Evolutionary conservation across 2,329 filamentous ascomycete species (phyloP).

Genomic region (Thermomyces lanuginosus): DNA sequence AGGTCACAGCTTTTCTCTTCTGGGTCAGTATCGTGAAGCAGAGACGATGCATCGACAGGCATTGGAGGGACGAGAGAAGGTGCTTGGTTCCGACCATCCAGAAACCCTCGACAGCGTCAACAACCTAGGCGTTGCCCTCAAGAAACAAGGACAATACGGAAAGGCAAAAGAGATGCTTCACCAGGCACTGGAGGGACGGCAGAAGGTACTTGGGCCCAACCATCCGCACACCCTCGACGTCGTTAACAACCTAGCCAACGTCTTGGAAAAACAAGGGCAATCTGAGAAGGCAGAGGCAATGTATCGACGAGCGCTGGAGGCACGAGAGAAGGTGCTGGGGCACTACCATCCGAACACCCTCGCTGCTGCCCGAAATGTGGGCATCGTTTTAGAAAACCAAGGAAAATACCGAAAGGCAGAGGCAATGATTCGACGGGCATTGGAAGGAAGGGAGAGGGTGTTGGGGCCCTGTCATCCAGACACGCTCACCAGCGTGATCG

Average conservation of each 20-base stretch:
- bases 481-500: too few relatives aligned
- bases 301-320: conserved; percentile 4
- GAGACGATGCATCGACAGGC: conserved; percentile 1
- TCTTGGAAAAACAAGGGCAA: too few relatives aligned
- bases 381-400: background rate
- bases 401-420: background rate
- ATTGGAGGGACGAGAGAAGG: conserved; percentile 2
- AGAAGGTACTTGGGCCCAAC: too few relatives aligned
- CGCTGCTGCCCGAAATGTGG: conserved; percentile 8
- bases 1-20: too few relatives aligned
- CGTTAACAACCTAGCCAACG: too few relatives aligned
- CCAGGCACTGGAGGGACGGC: too few relatives aligned
- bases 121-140: conserved; percentile 7
- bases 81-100: conserved; percentile 8
- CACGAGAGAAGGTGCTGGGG: conserved; percentile 5
- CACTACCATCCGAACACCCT: conserved; percentile 9
- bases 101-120: conserved; percentile 8
- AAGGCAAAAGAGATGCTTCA: too few relatives aligned
- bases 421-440: background rate
- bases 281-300: too few relatives aligned
- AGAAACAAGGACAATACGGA: background rate
- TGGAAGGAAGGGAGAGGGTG: background rate
- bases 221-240: too few relatives aligned
- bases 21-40: background rate
- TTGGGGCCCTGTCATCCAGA: too few relatives aligned